A percentile compares a stretch with the other conserved stretches of the same genome.
Conservation (phyloP, 345 rosid species). For the Euphorbia peplus region DNA sequence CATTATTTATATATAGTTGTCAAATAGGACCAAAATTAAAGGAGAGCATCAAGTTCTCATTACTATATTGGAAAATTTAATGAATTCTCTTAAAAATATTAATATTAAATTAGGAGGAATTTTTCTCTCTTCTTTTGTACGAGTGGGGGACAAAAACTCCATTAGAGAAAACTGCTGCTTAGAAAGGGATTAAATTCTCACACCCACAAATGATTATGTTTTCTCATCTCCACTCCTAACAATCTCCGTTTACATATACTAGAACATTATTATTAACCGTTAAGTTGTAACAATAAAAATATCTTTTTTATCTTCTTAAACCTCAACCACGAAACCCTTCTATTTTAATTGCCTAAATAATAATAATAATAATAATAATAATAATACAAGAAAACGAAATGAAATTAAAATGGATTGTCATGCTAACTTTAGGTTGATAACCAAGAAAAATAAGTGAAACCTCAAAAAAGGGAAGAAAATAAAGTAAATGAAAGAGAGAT, state of each 20-base stretch:
- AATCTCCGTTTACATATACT: conserved; percentile 15
- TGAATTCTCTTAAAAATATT: background rate
- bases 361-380: background rate
- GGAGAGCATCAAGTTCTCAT: conserved; percentile 27
- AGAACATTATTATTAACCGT: conserved; percentile 15
- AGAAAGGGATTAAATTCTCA: conserved; percentile 41
- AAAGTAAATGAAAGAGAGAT: background rate
- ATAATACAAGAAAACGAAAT: background rate
- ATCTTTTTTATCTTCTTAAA: conserved; percentile 16
- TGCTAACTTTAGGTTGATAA: background rate
- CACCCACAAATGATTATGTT: conserved; percentile 33
- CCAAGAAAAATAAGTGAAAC: background rate
- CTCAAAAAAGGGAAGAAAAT: background rate
- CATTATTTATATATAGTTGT: background rate
- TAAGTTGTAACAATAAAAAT: background rate
- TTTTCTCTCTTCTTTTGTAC: background rate
- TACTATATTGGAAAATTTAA: background rate
- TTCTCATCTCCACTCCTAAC: conserved; percentile 35
- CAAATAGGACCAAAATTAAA: background rate
- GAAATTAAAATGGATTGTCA: background rate
- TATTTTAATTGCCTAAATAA: too few species aligned
- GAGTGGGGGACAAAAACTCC: conserved; percentile 37
- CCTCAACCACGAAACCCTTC: conserved; percentile 14
- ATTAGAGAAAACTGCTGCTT: conserved; percentile 20
- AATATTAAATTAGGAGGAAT: too few species aligned